Conservation (phyloP, 2,329 filamentous ascomycete species). For the Chalaropsis thielavioides region DNA sequence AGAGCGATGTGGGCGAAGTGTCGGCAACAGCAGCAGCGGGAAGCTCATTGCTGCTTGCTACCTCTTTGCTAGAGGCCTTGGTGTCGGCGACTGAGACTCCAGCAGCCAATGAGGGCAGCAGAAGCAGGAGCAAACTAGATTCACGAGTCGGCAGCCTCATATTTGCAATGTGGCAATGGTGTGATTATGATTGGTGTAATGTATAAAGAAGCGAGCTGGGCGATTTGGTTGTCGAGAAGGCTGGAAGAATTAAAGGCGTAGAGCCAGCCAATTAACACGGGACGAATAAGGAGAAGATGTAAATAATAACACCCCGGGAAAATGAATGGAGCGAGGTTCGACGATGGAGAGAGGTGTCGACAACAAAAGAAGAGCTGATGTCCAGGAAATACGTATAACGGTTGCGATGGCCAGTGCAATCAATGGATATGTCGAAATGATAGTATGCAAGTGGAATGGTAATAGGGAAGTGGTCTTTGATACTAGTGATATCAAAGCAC, state of each 20-base stretch:
- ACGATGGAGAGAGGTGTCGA: background rate
- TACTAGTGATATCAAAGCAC: background rate
- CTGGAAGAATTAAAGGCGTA: background rate
- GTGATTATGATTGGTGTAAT: background rate
- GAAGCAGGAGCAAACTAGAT: slow-evolving; percentile 13
- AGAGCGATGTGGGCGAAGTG: slow-evolving; percentile 1
- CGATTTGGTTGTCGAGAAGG: background rate
- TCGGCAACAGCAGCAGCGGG: background rate
- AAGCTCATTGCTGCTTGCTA: slow-evolving; percentile 20
- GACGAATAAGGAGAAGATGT: background rate
- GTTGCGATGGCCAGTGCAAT: background rate
- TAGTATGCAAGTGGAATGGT: background rate
- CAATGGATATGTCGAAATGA: background rate
- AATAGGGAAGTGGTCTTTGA: background rate
- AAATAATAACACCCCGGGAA: background rate
- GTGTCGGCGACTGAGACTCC: slow-evolving; percentile 13
- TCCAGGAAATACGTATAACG: background rate
- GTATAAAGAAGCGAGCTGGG: background rate
- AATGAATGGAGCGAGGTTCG: background rate
- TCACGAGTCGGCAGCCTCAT: slow-evolving; percentile 16
- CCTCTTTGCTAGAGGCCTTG: slow-evolving; percentile 29
- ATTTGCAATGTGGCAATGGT: background rate
- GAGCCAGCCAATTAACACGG: background rate
- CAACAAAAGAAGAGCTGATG: background rate
- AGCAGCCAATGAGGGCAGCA: slow-evolving; percentile 16